phyloP scores from a whole-genome alignment of 2,329 filamentous ascomycete species.

The Bipolaris cookei region DNA sequence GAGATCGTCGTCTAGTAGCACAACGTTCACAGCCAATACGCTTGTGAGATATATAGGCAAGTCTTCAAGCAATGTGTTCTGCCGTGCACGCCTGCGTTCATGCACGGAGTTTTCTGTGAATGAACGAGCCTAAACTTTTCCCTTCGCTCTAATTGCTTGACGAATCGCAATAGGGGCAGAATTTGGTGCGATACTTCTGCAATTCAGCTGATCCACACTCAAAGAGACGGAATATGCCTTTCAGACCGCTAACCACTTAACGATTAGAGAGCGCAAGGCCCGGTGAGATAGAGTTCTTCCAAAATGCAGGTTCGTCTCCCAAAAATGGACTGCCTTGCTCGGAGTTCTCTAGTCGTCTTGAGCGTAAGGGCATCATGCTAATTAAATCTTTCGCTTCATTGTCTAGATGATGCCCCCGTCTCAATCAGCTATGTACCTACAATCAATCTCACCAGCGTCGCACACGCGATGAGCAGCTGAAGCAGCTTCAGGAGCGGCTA shows the following conservation, averaged over 20 bases:
- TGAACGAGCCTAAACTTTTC: neutral
- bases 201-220: too few relatives aligned
- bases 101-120: neutral
- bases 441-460: neutral
- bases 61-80: neutral
- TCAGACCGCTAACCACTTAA: neutral
- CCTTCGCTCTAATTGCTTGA: neutral
- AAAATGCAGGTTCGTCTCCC: neutral
- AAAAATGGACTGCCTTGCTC: neutral
- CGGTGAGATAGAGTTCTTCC: neutral
- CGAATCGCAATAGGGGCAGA: neutral
- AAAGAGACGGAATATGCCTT: neutral
- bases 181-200: neutral
- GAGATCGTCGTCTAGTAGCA: neutral
- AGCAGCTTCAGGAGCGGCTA: slow-evolving; percentile 1
- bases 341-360: neutral
- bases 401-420: neutral
- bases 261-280: neutral
- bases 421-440: neutral
- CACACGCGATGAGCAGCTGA: slow-evolving; percentile 3
- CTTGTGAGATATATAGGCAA: neutral
- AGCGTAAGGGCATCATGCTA: neutral
- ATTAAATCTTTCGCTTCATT: neutral
- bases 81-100: neutral
- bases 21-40: neutral